Conservation (phyloP, 768 basidiomycete genomes). For the Pisolithus marmoratus region DNA sequence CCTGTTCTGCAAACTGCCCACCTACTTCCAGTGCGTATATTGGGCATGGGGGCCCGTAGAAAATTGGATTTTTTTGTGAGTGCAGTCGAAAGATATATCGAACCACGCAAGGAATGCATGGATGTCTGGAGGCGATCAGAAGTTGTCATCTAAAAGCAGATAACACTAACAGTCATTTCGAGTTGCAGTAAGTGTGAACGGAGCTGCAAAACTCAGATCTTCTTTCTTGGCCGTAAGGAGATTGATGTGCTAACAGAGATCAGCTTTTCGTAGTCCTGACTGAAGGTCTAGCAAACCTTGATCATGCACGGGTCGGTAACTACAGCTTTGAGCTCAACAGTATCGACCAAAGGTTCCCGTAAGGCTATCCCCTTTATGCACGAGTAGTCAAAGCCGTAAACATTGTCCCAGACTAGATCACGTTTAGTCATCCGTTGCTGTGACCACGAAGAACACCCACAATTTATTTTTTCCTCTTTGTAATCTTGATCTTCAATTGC, state of each 20-base stretch:
- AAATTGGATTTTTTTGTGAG: constrained; percentile 93
- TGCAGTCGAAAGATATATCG: constrained; percentile 91
- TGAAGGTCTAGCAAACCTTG: constrained; percentile 49
- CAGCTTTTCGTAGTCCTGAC: constrained; percentile 1
- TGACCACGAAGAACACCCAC: constrained; percentile 36
- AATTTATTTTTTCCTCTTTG: constrained; percentile 99
- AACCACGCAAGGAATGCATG: constrained; percentile 99
- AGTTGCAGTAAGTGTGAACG: constrained; percentile 76
- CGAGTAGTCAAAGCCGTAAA: constrained; percentile 98
- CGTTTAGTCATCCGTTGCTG: not conserved
- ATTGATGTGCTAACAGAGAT: constrained; percentile 68
- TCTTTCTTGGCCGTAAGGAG: constrained; percentile 91
- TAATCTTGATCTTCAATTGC: constrained; percentile 99
- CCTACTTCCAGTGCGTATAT: constrained; percentile 95
- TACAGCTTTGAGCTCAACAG: constrained; percentile 95
- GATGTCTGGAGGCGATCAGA: constrained; percentile 49
- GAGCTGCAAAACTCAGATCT: constrained; percentile 79
- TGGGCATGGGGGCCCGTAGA: constrained; percentile 97
- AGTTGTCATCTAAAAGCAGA: not conserved
- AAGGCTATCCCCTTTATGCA: constrained; percentile 99
- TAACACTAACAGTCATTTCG: constrained; percentile 82
- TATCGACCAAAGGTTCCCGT: constrained; percentile 94
- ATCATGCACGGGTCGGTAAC: constrained; percentile 88
- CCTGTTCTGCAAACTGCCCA: constrained; percentile 10
- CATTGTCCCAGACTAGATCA: constrained; percentile 91